Percentiles rank a stretch among this genome's conserved stretches.
phyloP scores from a whole-genome alignment of 148 eudicot genomes.

The Suaeda aralocaspica region DNA sequence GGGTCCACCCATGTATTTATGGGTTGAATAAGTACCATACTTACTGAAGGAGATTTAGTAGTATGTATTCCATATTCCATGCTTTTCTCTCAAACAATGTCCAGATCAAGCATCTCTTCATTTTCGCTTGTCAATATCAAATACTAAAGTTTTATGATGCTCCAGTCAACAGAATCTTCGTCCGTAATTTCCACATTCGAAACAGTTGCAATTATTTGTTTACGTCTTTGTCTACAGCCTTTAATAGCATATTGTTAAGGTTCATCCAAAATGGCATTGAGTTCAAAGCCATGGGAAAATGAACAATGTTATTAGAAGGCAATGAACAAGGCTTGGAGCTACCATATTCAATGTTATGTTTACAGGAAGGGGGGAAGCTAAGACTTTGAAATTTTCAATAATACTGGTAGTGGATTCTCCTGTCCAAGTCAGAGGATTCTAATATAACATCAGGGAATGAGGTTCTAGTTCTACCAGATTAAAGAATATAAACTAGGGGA shows the following conservation, averaged over 20 bases:
- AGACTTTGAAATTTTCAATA: constrained; percentile 36
- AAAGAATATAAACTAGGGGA: constrained; percentile 31
- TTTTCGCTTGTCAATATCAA: constrained; percentile 51
- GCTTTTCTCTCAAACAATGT: constrained; percentile 65
- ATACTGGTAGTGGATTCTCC: constrained; percentile 59
- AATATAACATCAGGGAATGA: constrained; percentile 49
- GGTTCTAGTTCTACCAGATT: constrained; percentile 56
- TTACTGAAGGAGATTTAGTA: constrained; percentile 57
- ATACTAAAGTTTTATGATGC: constrained; percentile 50
- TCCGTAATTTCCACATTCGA: constrained; percentile 27
- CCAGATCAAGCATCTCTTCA: constrained; percentile 51
- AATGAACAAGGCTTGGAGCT: constrained; percentile 19
- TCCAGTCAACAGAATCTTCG: constrained; percentile 68
- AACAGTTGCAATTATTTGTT: constrained; percentile 16
- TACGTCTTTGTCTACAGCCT: constrained; percentile 30
- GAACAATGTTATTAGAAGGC: constrained; percentile 19
- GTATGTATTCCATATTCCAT: constrained; percentile 63
- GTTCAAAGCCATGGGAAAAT: constrained; percentile 12
- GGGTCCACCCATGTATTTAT: constrained; percentile 33
- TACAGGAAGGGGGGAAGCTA: constrained; percentile 19
- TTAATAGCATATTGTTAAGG: constrained; percentile 20
- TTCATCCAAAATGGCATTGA: constrained; percentile 14
- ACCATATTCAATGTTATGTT: constrained; percentile 14
- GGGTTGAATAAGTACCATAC: constrained; percentile 78
- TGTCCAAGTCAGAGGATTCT: constrained; percentile 53